Evolutionary conservation across 2,329 filamentous ascomycete genomes (phyloP), one percentile per base, ranked within the genome.

Genomic region (Penicillium sp.): DNA sequence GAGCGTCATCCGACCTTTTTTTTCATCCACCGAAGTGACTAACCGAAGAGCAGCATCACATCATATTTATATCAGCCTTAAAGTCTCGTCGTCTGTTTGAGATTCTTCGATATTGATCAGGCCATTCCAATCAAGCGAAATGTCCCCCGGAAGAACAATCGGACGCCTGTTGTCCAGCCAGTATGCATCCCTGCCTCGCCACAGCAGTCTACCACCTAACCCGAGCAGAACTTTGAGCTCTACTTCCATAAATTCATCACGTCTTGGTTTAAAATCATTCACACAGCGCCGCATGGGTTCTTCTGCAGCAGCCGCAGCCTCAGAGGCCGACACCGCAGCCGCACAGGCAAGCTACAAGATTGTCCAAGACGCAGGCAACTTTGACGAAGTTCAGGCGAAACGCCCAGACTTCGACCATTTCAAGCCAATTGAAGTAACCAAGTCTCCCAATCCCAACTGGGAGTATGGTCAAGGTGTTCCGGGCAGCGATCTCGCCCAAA

Each of bases 401-500:
- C 67, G 74, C 10, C 71, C 68, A 16, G 67, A 72, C 31, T 76
- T 72, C 59, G 59, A 69, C 32, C 62, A 65, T 18, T 52, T 59
- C 5, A 54, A 57, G 3, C 54, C 55, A 29, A 66, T 70, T 32
- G 61, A 63, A 22, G 68, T 68, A 24, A 75, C 69, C 38, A 74
- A 75, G 53, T 74, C 73, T 1, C 65, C 65, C 4, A 62, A 71
- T 54, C 72, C 74, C 0, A 49, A 64, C 5, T 76, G 74, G 64
- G 27, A 57, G 7, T 65, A 67, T 43, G 62, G 63, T 0, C 39
- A 63, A 22, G 63, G 63, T 2, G 58, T 64, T 0, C 57, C 59
- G 6, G 46, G 62, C 13, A 38, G 52, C 11, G 59, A 51, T 27
- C 36, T 58, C 10, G 36, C 42, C 3, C 52, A 57, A 40, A 50